Evolutionary conservation across 129 eudicot genomes (phyloP), one percentile per base, ranked within the genome.

Genomic region (Sambucus nigra): DNA sequence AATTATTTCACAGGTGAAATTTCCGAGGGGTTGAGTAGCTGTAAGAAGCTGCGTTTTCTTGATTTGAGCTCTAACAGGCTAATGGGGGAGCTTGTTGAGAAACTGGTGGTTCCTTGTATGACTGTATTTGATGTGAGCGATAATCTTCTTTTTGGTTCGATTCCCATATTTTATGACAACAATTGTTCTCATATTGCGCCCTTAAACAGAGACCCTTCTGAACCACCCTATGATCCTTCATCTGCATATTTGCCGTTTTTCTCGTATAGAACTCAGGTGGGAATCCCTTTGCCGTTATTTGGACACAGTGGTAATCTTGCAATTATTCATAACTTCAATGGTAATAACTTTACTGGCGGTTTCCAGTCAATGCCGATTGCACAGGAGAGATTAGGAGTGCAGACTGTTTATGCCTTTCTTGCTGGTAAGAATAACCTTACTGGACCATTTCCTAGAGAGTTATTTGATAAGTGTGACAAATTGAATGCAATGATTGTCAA

Each of bases 61-160:
- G 87, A 88, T 74, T 66, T 88, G 75, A 88, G 83, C 66, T 61
- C 75, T 5, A 88, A 84, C 58, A 73, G 70, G 68, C 71, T 87
- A 51, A 67, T 65, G 7, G 93, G 95, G 28, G 62, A 76, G 71
- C 70, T 81, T 44, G 56, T 51, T 24, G 73, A 71, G 55, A 48
- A 63, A 26, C 77, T 81, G 33, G 62, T 65, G 22, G 85, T 80
- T 71, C 94, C 95, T 65, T 83, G 93, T 69, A 73, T 80, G 95
- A 69, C 63, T 19, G 62, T 78, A 59, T 88, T 86, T 41, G 86
- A 84, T 76, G 76, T 80, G 57, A 81, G 92, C 13, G 64, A 69
- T 19, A 86, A 86, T 65, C 40, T 9, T 61, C 72, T 86, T n/a
- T 75, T 84, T 2, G 95, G 95, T 23, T 24, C 71, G 13, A 76